These are phyloP conservation scores for Scleroderma citrinum DNA, from an alignment of 768 basidiomycete genomes.

Conservation along the genomic window DNA sequence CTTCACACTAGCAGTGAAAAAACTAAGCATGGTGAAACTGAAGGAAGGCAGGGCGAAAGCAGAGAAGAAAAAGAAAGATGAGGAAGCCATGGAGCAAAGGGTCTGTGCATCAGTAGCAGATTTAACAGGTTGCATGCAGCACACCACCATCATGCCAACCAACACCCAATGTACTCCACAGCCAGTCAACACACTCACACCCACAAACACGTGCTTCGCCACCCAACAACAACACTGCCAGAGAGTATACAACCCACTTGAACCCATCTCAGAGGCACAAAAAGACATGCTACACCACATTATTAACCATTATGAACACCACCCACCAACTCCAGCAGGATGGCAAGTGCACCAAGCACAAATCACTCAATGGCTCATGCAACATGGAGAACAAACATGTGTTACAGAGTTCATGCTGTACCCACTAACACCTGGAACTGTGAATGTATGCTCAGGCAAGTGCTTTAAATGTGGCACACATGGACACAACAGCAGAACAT, in stretches of 20 bases:
- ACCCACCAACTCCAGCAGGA: neutral
- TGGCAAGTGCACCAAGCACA: neutral
- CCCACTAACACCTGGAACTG: neutral
- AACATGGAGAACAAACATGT: neutral
- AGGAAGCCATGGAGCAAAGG: neutral
- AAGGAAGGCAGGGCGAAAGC: neutral
- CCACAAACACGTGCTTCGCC: neutral
- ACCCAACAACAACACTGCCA: neutral
- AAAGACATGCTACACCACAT: neutral
- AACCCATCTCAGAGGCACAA: neutral
- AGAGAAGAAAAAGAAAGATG: neutral
- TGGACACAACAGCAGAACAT: neutral
- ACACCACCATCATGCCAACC: neutral
- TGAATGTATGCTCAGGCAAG: neutral
- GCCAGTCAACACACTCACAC: neutral
- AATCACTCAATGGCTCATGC: neutral
- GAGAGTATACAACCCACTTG: neutral
- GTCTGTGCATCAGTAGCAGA: neutral
- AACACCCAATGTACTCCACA: slow-evolving; percentile 1
- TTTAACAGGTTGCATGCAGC: neutral
- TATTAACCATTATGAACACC: neutral
- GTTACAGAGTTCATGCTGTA: neutral
- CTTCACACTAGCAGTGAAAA: neutral
- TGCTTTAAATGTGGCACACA: neutral
- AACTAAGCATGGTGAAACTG: neutral